phyloP scores from a whole-genome alignment of 345 rosid genomes.

The Ailanthus altissimus region DNA sequence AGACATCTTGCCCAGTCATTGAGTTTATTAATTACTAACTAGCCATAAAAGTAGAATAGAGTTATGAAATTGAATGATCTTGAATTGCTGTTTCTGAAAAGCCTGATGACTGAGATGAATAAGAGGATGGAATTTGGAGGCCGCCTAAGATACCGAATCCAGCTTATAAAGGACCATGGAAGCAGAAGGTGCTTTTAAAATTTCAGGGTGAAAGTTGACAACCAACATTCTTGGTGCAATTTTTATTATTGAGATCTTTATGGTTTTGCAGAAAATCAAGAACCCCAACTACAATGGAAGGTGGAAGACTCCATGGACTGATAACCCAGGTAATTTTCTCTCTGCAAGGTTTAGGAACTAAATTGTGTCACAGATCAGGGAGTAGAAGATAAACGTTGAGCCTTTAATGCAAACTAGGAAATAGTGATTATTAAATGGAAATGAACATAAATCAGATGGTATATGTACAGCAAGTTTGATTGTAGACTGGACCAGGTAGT shows the following conservation, averaged over 20 bases:
- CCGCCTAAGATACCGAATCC: conserved; percentile 72
- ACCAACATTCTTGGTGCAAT: conserved; percentile 9
- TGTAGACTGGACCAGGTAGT: background rate
- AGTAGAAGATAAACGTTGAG: background rate
- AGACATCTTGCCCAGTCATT: no score
- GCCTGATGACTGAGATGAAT: conserved; percentile 83
- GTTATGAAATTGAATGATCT: conserved; percentile 17
- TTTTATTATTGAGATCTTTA: conserved; percentile 8
- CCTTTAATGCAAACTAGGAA: background rate
- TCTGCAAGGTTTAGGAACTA: conserved; percentile 4
- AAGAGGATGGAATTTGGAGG: conserved; percentile 72
- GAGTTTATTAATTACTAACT: background rate
- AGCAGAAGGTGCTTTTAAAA: conserved; percentile 51
- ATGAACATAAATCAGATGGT: background rate
- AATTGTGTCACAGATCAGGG: background rate
- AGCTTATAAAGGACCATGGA: conserved; percentile 78
- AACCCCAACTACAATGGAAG: conserved; percentile 92
- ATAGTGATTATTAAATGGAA: background rate
- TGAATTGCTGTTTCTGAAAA: conserved; percentile 26
- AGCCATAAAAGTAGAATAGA: background rate
- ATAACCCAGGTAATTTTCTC: conserved; percentile 73
- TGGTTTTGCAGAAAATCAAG: conserved; percentile 66
- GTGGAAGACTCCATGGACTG: conserved; percentile 89
- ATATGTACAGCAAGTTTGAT: background rate
- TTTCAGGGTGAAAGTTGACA: background rate